Conservation (phyloP, 2,329 filamentous ascomycete genomes). For the Phyllosticta ampelicida region DNA sequence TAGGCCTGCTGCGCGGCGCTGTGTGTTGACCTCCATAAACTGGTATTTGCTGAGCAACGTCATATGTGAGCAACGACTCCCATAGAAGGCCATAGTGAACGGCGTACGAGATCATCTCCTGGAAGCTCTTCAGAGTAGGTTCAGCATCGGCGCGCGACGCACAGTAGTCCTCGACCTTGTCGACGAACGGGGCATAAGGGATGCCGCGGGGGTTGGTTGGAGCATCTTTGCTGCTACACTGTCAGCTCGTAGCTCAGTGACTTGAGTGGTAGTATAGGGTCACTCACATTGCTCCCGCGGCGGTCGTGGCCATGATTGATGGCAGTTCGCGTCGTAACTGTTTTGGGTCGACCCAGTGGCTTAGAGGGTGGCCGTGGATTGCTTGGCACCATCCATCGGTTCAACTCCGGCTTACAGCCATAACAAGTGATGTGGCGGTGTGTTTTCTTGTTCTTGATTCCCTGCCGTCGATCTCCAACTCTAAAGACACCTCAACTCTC, state of each 20-base stretch:
- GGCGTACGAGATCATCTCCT: constrained; percentile 82
- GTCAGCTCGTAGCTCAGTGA: not conserved
- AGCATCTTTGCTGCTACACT: constrained; percentile 30
- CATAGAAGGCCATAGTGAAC: constrained; percentile 11
- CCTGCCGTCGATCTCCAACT: not conserved
- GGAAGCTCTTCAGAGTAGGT: constrained; percentile 68
- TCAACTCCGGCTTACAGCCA: not conserved
- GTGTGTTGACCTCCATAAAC: constrained; percentile 95
- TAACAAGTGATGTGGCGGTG: not conserved
- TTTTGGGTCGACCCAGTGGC: constrained; percentile 5
- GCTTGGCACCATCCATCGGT: not conserved
- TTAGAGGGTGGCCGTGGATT: constrained; percentile 2
- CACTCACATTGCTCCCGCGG: constrained; percentile 18
- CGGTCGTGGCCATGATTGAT: constrained; percentile 19
- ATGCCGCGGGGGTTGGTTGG: constrained; percentile 73
- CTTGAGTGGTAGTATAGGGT: not conserved
- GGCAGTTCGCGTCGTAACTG: not conserved
- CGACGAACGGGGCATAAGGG: constrained; percentile 73
- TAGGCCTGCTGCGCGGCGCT: constrained; percentile 68
- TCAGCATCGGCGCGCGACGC: constrained; percentile 69
- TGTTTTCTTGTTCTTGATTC: not conserved
- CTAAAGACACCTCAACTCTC: not conserved
- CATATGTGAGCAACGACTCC: not conserved
- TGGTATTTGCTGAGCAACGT: constrained; percentile 73
- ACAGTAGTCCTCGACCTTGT: constrained; percentile 83